Percentiles rank a stretch among this genome's conserved stretches.
These are phyloP conservation scores for Leccinum holopus DNA, from an alignment of 1,284 basidiomycete species.

Conservation along the genomic window DNA sequence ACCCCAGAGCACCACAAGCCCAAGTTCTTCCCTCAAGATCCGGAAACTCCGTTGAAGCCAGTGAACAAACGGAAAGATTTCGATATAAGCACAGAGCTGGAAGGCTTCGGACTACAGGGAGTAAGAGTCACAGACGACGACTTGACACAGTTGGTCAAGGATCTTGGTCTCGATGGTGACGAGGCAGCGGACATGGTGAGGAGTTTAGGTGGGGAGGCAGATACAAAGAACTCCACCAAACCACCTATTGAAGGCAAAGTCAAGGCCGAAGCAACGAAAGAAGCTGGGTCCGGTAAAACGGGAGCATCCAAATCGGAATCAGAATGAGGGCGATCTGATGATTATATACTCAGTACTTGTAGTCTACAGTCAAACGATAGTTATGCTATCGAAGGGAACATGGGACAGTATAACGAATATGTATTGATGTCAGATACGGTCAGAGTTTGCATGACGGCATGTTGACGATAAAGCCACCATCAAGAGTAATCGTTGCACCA, in stretches of 20 bases:
- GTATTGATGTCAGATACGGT: conserved; percentile 8
- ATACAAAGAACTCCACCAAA: conserved; percentile 8
- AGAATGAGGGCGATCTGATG: not conserved
- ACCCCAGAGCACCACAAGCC: conserved; percentile 68
- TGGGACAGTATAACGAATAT: not conserved
- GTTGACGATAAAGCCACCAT: conserved; percentile 51
- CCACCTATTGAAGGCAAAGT: not conserved
- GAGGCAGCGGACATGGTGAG: conserved; percentile 69
- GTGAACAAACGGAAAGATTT: conserved; percentile 55
- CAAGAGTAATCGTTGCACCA: conserved; percentile 60
- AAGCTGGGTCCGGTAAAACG: not conserved
- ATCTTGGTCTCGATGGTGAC: conserved; percentile 70
- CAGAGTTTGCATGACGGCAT: conserved; percentile 30
- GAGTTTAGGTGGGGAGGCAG: conserved; percentile 43
- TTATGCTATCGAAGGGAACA: not conserved
- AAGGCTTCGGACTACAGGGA: conserved; percentile 70
- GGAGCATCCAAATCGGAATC: conserved; percentile 7
- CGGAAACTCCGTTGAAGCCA: conserved; percentile 50
- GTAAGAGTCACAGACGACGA: conserved; percentile 76
- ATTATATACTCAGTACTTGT: conserved; percentile 4
- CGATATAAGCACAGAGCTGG: conserved; percentile 63
- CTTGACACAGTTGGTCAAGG: conserved; percentile 61
- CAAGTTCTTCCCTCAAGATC: conserved; percentile 51
- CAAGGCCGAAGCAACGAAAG: conserved; percentile 2
- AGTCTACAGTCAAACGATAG: conserved; percentile 5